Evolutionary conservation across 495 filamentous ascomycete genomes (phyloP).

Genomic region (Aeminium ludgeri): DNA sequence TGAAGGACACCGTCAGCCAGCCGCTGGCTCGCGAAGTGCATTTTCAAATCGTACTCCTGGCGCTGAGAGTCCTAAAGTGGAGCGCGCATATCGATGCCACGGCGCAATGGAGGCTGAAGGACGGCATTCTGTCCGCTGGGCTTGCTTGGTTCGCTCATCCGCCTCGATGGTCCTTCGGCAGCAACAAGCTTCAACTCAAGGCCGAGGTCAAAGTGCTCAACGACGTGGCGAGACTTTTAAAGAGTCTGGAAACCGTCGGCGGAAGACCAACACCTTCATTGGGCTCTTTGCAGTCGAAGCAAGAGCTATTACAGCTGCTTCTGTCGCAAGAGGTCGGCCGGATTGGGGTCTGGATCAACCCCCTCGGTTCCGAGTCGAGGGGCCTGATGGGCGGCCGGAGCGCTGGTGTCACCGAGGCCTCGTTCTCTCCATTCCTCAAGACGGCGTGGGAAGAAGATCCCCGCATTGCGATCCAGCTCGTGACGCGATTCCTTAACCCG

Average conservation of each 20-base stretch:
- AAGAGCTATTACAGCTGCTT: constrained; percentile 59
- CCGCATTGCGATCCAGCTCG: constrained; percentile 66
- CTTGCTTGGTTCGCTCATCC: constrained; percentile 74
- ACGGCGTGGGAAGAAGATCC: constrained; percentile 78
- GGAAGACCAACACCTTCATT: constrained; percentile 34
- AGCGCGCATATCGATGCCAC: constrained; percentile 42
- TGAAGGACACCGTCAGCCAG: constrained; percentile 54
- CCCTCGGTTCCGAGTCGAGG: constrained; percentile 40
- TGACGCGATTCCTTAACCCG: constrained; percentile 54
- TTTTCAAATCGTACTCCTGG: constrained; percentile 72
- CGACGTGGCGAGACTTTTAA: constrained; percentile 54
- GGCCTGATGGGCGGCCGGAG: not conserved
- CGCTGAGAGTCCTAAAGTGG: constrained; percentile 54
- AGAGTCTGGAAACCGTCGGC: constrained; percentile 37
- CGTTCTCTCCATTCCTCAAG: constrained; percentile 43
- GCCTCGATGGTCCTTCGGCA: constrained; percentile 87
- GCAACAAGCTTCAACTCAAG: constrained; percentile 81
- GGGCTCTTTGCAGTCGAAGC: constrained; percentile 56
- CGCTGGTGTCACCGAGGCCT: constrained; percentile 23
- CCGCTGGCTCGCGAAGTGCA: constrained; percentile 81
- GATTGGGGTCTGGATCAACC: constrained; percentile 77
- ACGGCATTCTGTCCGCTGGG: constrained; percentile 67
- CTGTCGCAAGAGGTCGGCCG: constrained; percentile 73
- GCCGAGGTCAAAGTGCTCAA: constrained; percentile 70
- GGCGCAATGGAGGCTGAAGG: constrained; percentile 64